phyloP scores from a whole-genome alignment of 2,329 filamentous ascomycete genomes.

The Fusarium sp. region DNA sequence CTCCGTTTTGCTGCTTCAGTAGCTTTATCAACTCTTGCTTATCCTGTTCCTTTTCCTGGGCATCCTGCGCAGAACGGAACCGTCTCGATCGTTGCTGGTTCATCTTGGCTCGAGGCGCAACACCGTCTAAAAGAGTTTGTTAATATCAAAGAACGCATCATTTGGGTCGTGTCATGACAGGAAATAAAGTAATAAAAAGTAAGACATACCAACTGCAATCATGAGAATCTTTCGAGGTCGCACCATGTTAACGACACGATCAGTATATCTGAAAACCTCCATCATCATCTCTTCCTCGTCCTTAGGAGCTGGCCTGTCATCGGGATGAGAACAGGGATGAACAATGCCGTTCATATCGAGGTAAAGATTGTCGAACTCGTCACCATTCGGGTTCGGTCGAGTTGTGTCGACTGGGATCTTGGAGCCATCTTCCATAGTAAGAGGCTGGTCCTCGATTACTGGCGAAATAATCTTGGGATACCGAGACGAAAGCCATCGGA shows the following conservation, averaged over 20 bases:
- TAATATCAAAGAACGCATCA: slow-evolving; percentile 37
- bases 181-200: not conserved
- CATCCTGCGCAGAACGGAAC: slow-evolving; percentile 94
- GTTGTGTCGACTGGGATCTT: slow-evolving; percentile 87
- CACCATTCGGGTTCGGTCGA: slow-evolving; percentile 91
- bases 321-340: slow-evolving; percentile 97
- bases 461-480: slow-evolving; percentile 97
- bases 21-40: slow-evolving; percentile 89
- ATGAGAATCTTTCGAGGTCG: slow-evolving; percentile 94
- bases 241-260: slow-evolving; percentile 98
- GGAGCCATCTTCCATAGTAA: slow-evolving; percentile 82
- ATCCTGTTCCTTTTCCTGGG: slow-evolving; percentile 91
- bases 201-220: slow-evolving; percentile 87
- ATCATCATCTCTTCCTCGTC: slow-evolving; percentile 99
- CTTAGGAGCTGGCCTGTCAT: slow-evolving; percentile 88
- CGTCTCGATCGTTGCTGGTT: slow-evolving; percentile 97
- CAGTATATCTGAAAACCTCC: slow-evolving; percentile 98
- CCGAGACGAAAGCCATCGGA: slow-evolving; percentile 95
- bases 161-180: not conserved
- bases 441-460: slow-evolving; percentile 86
- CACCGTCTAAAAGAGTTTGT: slow-evolving; percentile 74
- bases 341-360: slow-evolving; percentile 99
- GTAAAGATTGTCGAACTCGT: slow-evolving; percentile 98
- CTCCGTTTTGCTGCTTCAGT: slow-evolving; percentile 80
- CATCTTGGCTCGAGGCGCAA: slow-evolving; percentile 98